These are phyloP conservation scores for Penicillium soppii DNA, from an alignment of 495 filamentous ascomycete species.

Conservation along the genomic window DNA sequence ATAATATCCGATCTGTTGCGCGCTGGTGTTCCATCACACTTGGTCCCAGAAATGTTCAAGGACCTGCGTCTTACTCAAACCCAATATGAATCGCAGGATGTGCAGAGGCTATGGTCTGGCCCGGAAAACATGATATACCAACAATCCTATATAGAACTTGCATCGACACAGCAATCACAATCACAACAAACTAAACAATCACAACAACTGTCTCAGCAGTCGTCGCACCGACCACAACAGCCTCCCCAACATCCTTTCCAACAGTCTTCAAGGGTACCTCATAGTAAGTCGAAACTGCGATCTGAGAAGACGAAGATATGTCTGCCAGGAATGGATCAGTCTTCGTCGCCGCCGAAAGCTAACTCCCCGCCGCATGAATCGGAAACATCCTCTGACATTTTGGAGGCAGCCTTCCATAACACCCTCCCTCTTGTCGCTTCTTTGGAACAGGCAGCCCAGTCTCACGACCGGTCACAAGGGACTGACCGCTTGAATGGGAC, in stretches of 20 bases:
- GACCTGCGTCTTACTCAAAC: constrained; percentile 64
- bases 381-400: background rate
- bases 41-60: constrained; percentile 88
- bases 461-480: background rate
- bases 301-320: background rate
- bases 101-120: constrained; percentile 46
- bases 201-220: too few species aligned
- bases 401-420: background rate
- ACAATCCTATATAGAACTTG: too few species aligned
- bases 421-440: too few species aligned
- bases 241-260: background rate
- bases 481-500: background rate
- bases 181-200: too few species aligned
- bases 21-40: constrained; percentile 78
- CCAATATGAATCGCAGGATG: constrained; percentile 70
- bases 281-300: background rate
- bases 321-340: background rate
- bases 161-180: too few species aligned
- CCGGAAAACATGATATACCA: background rate
- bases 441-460: background rate
- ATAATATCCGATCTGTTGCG: constrained; percentile 80
- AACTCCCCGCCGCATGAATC: background rate
- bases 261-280: background rate
- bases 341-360: background rate
- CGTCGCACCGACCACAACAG: too few species aligned